phyloP scores from a whole-genome alignment of 306 rosid genomes.

The Castanea sativa region DNA sequence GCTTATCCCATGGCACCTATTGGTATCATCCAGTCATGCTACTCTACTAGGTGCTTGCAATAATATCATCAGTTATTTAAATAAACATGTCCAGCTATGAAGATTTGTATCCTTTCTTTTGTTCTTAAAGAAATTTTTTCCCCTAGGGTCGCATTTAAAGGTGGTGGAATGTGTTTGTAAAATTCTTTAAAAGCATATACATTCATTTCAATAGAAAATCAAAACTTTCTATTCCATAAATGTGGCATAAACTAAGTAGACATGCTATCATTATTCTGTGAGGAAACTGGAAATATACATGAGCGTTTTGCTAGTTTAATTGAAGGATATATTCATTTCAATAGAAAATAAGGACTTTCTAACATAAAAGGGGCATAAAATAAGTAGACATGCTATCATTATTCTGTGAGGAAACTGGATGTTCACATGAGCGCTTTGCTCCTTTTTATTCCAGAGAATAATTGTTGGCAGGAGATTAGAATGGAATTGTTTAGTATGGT shows the following conservation, averaged over 20 bases:
- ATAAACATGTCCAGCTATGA: background rate
- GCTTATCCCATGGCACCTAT: conserved; percentile 84
- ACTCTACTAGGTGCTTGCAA: conserved; percentile 65
- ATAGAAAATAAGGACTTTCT: background rate
- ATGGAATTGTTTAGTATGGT: background rate
- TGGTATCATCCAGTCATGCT: conserved; percentile 75
- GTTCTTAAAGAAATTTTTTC: background rate
- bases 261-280: background rate
- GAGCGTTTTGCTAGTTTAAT: background rate
- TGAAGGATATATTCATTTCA: background rate
- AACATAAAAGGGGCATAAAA: background rate
- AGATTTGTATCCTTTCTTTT: background rate
- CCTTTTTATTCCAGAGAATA: background rate
- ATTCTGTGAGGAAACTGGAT: background rate
- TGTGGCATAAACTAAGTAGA: background rate
- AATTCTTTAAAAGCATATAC: background rate
- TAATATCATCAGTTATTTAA: background rate
- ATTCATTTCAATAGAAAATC: background rate
- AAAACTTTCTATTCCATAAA: background rate
- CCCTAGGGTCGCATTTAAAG: background rate
- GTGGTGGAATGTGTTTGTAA: background rate
- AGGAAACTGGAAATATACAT: background rate
- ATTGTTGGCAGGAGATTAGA: background rate
- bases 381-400: background rate
- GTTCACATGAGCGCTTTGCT: background rate